Percentiles rank a stretch among this genome's conserved stretches.
Evolutionary conservation across 441 rosid species (phyloP).

Genomic region (Codiaeum variegatum): DNA sequence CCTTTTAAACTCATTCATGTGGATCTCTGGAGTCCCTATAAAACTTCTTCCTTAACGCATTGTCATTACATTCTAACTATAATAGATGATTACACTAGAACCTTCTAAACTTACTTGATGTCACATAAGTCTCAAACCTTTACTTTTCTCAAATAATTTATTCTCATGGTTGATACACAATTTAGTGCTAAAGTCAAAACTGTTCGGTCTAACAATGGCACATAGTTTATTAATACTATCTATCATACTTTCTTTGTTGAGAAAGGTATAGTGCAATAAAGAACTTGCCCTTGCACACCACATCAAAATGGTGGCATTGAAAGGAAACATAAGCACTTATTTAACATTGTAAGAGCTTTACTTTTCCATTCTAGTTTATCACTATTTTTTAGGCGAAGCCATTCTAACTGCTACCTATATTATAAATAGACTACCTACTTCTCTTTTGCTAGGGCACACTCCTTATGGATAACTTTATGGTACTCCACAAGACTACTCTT

Average conservation of each 20-base stretch:
- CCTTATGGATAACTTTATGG: not conserved
- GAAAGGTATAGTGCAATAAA: not conserved
- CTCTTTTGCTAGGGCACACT: not conserved
- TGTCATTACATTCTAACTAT: too few relatives aligned
- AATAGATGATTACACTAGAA: not conserved
- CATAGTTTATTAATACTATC: not conserved
- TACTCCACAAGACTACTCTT: too few relatives aligned
- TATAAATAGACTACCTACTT: not conserved
- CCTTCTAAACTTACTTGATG: not conserved
- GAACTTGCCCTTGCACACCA: not conserved
- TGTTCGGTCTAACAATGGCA: not conserved
- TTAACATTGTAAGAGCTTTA: not conserved
- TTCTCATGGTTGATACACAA: not conserved
- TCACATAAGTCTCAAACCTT: too few relatives aligned
- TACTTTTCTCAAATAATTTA: too few relatives aligned
- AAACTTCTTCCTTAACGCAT: not conserved
- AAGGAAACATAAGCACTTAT: not conserved
- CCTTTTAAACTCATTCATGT: too few relatives aligned
- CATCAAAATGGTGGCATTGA: not conserved
- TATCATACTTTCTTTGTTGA: too few relatives aligned
- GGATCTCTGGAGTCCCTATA: too few relatives aligned
- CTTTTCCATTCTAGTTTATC: not conserved
- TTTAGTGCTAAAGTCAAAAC: not conserved
- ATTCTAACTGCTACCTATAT: not conserved
- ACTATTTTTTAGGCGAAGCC: not conserved